A percentile compares a stretch with the other conserved stretches of the same genome.
phyloP scores from a whole-genome alignment of 1,139 yeast species.

The Scheffersomyces titani region DNA sequence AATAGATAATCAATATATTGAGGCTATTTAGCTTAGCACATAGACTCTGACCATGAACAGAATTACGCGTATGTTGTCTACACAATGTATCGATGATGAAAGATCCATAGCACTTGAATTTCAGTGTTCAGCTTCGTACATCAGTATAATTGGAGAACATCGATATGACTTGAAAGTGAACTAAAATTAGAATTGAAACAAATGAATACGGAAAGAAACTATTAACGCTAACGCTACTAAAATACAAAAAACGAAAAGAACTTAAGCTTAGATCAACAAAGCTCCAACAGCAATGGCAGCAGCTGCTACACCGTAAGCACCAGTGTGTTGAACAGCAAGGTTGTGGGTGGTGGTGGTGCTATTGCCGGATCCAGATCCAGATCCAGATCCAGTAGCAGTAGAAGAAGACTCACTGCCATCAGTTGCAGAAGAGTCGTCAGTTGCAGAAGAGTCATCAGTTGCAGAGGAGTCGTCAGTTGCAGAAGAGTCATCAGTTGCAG shows the following conservation, averaged over 20 bases:
- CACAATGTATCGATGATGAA: too few relatives aligned
- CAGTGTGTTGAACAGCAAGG: constrained; percentile 8
- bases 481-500: constrained; percentile 13
- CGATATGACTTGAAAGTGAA: too few relatives aligned
- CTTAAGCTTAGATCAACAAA: constrained; percentile 21
- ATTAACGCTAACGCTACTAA: not conserved
- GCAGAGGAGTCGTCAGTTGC: constrained; percentile 5
- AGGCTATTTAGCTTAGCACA: too few relatives aligned
- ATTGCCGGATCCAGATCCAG: constrained; percentile 8
- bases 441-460: not conserved
- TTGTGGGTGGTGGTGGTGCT: constrained; percentile 6
- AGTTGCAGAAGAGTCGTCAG: constrained; percentile 1
- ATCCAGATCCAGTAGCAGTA: constrained; percentile 6
- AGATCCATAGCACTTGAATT: too few relatives aligned
- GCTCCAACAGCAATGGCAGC: constrained; percentile 27
- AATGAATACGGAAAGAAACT: not conserved
- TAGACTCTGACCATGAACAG: too few relatives aligned
- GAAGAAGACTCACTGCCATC: not conserved
- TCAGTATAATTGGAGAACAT: too few relatives aligned
- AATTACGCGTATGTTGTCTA: too few relatives aligned
- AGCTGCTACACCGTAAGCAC: constrained; percentile 21
- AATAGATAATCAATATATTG: too few relatives aligned
- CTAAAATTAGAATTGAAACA: not conserved
- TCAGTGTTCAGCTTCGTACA: too few relatives aligned
- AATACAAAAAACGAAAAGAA: not conserved